These are phyloP conservation scores for Raffaelea albimanens DNA, from an alignment of 2,329 filamentous ascomycete genomes.

Conservation along the genomic window DNA sequence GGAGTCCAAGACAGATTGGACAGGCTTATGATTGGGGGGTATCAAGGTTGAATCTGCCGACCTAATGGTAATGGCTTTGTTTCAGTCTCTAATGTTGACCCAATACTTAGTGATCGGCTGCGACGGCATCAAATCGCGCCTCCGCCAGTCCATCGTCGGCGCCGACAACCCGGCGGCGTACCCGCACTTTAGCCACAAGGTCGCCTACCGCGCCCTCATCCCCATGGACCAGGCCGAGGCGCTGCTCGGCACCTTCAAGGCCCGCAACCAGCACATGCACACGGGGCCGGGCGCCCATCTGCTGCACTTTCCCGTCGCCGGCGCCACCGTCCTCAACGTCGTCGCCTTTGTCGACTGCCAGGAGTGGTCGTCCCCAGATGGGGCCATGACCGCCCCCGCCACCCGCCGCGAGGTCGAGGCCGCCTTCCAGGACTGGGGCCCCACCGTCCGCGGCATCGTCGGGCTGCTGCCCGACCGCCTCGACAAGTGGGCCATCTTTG, in stretches of 20 bases:
- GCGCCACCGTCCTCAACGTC: not conserved
- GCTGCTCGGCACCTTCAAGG: not conserved
- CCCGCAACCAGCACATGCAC: not conserved
- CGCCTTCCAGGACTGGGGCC: constrained; percentile 27
- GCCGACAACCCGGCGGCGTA: constrained; percentile 16
- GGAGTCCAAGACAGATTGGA: too few species aligned
- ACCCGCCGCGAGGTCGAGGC: constrained; percentile 27
- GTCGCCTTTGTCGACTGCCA: constrained; percentile 6
- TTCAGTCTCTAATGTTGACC: too few species aligned
- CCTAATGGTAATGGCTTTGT: too few species aligned
- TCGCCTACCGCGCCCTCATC: constrained; percentile 50
- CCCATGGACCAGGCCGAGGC: constrained; percentile 29
- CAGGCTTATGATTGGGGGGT: too few species aligned
- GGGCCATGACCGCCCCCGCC: constrained; percentile 19
- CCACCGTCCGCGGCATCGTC: constrained; percentile 24
- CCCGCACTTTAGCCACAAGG: constrained; percentile 44
- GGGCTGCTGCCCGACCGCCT: constrained; percentile 26
- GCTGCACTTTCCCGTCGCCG: constrained; percentile 23
- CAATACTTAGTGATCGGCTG: constrained; percentile 50
- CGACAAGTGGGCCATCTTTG: constrained; percentile 28
- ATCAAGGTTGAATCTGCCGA: too few species aligned
- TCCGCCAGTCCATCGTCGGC: constrained; percentile 40
- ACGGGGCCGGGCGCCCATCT: constrained; percentile 18
- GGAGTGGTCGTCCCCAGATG: constrained; percentile 15
- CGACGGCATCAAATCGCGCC: constrained; percentile 53